Base-by-base conservation (phyloP, 176 grass and related monocot species). In the Coix lacrymajobi region DNA sequence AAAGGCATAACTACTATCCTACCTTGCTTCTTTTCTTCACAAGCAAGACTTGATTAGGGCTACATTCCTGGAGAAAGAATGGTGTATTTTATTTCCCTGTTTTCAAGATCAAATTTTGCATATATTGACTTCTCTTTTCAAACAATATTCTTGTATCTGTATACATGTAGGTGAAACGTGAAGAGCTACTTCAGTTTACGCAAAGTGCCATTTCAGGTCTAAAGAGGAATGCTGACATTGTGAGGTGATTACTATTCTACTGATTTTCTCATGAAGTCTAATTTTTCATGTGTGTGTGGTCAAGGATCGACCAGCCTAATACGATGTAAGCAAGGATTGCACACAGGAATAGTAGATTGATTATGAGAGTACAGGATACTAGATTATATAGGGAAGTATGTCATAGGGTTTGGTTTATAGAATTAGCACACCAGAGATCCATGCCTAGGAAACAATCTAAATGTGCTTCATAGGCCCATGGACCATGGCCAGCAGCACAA, bases 161-260 rank as follows among this genome's bases (percentile, higher is more conserved):
- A 63, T 76, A 83, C 82, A 83, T 93, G 66, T 81, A 99, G 96
- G 96, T 99, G 85, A 99, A 99, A 81, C 85, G 89, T 79, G 96
- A 99, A 77, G 96, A 99, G 66, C 75, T 99, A 30, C 93, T 99
- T 84, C 96, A 98, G 40, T 98, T 98, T 83, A 92, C 93, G 14
- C 93, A 98, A 85, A 79, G 67, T 58, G 96, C 93, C 56, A 98
- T 98, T 91, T 95, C 87, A 84, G 96, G 93, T 58, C 77, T 98
- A 84, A 98, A 98, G 81, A 71, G 87, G 77, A 98, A 87, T 66
- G 87, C 87, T 87, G 91, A 96, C 73, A 80, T 90, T 81, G 61
- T 79, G 77, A 95, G 96, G 92, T 94, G 60, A 80, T 39, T 24
- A 77, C 75, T 76, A 26, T 78, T 84, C 73, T 87, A 67, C 6